Percentiles rank a stretch among this genome's conserved stretches.
Evolutionary conservation across 2,329 filamentous ascomycete species (phyloP).

Genomic region (Colletotrichum sp.): DNA sequence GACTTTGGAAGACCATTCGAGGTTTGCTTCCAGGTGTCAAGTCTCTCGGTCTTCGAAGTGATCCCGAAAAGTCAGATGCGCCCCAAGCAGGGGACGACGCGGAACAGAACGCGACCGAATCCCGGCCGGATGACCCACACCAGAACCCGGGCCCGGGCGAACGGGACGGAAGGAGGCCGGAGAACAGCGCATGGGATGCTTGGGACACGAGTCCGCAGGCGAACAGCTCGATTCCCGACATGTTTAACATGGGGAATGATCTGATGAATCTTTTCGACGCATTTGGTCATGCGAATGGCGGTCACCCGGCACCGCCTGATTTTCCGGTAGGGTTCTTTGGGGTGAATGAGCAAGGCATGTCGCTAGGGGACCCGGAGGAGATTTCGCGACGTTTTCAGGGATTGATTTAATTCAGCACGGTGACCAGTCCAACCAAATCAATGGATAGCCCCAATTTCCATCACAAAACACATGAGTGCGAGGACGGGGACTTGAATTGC

Average conservation of each 20-base stretch:
- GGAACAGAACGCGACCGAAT: constrained; percentile 11
- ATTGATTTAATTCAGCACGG: constrained; percentile 22
- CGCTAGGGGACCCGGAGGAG: constrained; percentile 27
- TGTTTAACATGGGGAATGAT: constrained; percentile 38
- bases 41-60: constrained; percentile 26
- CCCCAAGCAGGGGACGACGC: background rate
- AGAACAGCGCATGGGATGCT: background rate
- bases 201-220: background rate
- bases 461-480: background rate
- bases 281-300: constrained; percentile 25
- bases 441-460: accelerated
- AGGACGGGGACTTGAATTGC: background rate
- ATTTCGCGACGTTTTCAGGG: constrained; percentile 37
- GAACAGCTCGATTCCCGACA: constrained; percentile 30
- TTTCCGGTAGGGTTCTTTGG: constrained; percentile 7
- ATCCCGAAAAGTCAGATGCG: constrained; percentile 9
- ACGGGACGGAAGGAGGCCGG: background rate
- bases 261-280: constrained; percentile 39
- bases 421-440: accelerated
- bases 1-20: constrained; percentile 40
- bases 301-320: constrained; percentile 14
- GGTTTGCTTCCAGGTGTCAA: constrained; percentile 35
- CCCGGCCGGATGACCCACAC: background rate
- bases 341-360: background rate
- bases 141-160: background rate